Evolutionary conservation across 1,139 yeast species (phyloP), one percentile per base, ranked within the genome.

Genomic region (Geotrichum candidum): DNA sequence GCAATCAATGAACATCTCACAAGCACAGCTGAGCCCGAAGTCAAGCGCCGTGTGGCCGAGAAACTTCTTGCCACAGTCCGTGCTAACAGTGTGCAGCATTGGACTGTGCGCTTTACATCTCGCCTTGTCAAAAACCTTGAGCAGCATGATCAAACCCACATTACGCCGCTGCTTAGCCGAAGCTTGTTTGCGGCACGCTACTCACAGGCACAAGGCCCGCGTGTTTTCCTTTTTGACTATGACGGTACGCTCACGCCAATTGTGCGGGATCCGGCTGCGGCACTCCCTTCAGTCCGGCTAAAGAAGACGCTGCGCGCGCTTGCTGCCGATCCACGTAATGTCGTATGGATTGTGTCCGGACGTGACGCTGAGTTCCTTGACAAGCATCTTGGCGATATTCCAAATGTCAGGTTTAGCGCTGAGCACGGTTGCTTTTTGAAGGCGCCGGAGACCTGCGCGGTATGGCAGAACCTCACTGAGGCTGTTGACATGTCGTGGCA

Each of bases 221-320:
- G 98, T 65, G 77, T 94, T 64, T 90, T 94, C 68, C 75, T 94
- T 68, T 91, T 94, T 76, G 99, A 94, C 75, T 94, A 94, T 72
- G 99, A 94, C 73, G 99, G 99, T 35, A 94, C 99, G 0, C 80
- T 94, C 68, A 90, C 98, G 0, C 97, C 98, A 10, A 94, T 94
- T 71, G 98, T 94, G 4, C 82, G 85, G 53, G 98, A 94, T 69
- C 99, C 99, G 1, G 91, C 94, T 18, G 97, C 98, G 0, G 99
- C 99, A 1, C 88, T 92, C 56, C 99, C 99, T 2, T 85, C 96
- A 0, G 85, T 86, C 10, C 81, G 87, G 67, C 78, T 94, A 59
- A 80, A 84, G 64, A 76, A 79, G 18, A 83, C 88, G 10, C 76
- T 94, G 65, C 80, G 82, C 51, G 76, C 79, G 38, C 79, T 94